Conservation (phyloP, 2,329 filamentous ascomycete genomes). For the Monilinia laxa region DNA sequence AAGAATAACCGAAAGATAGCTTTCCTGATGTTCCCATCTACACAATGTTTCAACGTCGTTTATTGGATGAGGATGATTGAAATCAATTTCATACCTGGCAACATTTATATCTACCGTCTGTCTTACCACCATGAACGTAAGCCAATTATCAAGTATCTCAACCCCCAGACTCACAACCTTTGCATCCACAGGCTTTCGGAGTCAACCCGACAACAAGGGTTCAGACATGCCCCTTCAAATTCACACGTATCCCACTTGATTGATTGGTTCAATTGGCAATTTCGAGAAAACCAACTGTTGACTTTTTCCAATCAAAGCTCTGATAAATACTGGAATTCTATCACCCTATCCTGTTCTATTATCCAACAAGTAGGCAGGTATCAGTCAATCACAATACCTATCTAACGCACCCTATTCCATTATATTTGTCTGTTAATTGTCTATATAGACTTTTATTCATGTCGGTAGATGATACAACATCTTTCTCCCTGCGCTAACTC, state of each 20-base stretch:
- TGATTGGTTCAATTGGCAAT: constrained; percentile 4
- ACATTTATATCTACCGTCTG: background rate
- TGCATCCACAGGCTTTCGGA: constrained; percentile 14
- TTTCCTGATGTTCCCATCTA: too few relatives aligned
- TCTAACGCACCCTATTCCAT: too few relatives aligned
- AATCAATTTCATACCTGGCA: background rate
- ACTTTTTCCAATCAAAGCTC: background rate
- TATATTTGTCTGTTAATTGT: too few relatives aligned
- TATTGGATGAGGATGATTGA: background rate
- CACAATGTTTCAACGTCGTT: background rate
- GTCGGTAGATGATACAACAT: background rate
- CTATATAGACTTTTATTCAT: background rate
- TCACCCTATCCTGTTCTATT: background rate
- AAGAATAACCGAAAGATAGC: background rate
- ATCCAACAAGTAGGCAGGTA: too few relatives aligned
- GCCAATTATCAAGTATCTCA: background rate
- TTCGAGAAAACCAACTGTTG: background rate
- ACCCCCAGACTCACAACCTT: constrained; percentile 9
- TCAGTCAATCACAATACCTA: too few relatives aligned
- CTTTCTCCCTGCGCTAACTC: too few relatives aligned
- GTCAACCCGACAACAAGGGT: constrained; percentile 15
- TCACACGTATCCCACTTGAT: background rate
- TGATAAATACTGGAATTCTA: background rate
- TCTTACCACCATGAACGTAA: background rate
- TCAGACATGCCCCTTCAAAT: background rate